Base-by-base conservation (phyloP, 208 protist genomes). In the Leishmania mexicana region DNA sequence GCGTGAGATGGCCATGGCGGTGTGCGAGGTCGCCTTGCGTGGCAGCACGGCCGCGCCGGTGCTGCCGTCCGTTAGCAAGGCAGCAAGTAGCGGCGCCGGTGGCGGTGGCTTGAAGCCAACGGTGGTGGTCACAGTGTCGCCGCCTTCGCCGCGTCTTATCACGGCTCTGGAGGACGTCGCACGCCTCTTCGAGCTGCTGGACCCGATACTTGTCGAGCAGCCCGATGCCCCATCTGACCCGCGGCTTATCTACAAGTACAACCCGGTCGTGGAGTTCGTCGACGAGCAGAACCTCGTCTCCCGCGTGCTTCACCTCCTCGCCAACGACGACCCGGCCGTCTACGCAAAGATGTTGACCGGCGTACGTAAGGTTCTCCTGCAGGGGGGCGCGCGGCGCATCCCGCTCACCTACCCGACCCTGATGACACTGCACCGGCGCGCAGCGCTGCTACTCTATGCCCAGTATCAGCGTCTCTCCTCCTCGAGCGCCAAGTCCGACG, bases 251-350 rank as follows among this genome's bases (percentile, higher is more conserved):
- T 95, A 90, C 88, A 67, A 64, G 31, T 87, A 88, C 81, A 84
- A 95, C 68, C 72, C 83, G 4, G 45, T 28, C 31, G 90, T 90
- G 76, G 95, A 98, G 77, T 98, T 99, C 73, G 79, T 80, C 24
- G 97, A 98, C 47, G 98, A 99, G 86, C 97, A 99, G 90, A 88
- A 92, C 45, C 81, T 93, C 7, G 93, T 99, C n/a, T 98, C 97
- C 71, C 85, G 92, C 35, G 80, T 98, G 7, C 70, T 99, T 73
- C 97, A 99, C 89, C 77, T 99, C 21, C 88, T 99, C 45, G 73
- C 92, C 49, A 92, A 88, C 81, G 90, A 90, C 10, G 94, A 98
- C 86, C 84, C 91, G 17, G 81, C 90, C 24, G 85, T 90, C 54
- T 88, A 97, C 38, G 88, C 97, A 79, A 97, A 98, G 87, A 98